Evolutionary conservation across 116 monocot genomes (phyloP), one percentile per base, ranked within the genome.

Genomic region (Dioscorea cayenensis): DNA sequence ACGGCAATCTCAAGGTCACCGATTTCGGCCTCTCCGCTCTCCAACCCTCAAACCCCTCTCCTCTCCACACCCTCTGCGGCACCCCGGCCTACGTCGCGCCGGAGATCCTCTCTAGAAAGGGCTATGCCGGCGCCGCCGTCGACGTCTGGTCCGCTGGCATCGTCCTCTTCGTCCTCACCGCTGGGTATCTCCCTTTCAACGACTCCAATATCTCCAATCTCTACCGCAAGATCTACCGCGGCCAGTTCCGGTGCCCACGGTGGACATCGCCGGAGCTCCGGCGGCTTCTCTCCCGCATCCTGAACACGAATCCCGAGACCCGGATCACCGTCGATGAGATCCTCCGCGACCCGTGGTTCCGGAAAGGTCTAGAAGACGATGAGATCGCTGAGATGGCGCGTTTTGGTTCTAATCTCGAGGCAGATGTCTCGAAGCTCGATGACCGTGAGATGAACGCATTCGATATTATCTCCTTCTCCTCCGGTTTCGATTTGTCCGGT

Each of bases 1-100:
- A 49, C 36, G 73, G 72, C 32, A 49, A 79, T 51, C 69, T 79
- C 62, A 79, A 79, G 73, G 69, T 79, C 18, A 61, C 79, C 64
- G 79, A 79, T 51, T 79, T 79, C 79, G 79, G 79, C 27, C 63
- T 79, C 49, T 35, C 66, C 63, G 73, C 79, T 28, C 55, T 55
- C 55, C 55, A 55, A 16, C 19, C 66, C 20, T 4, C 49, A 50
- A n/a, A 59, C 19, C 22, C 43, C 48, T 13, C 38, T 21, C 62
- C 69, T 32, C 64, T 79, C 51, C 79, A 79, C 64, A 79, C 79
- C 20, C 63, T 63, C 14, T 79, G 79, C 69, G 78, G 78, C 9
- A 78, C 78, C 18, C 78, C 78, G 7, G 78, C 78, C 3, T 78
- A 78, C 66, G 78, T 79, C 18, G 73, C 79, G 51, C 79, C 79